Base-by-base conservation (phyloP, 257 asterid species). In the Thymus mandschuricus region DNA sequence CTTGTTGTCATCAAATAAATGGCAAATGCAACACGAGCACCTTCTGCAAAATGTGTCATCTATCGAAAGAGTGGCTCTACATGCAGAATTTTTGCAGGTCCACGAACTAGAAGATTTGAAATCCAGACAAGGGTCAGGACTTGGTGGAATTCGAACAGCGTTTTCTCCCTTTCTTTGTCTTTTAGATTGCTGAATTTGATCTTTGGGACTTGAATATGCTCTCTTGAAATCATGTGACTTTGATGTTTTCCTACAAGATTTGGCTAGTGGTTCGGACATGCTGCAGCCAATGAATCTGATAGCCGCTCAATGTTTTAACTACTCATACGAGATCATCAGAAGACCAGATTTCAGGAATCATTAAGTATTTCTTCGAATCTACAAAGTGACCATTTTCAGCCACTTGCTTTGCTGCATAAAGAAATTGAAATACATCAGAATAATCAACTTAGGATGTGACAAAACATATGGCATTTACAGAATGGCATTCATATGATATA, bases 121-220 rank as follows among this genome's bases (percentile, higher is more conserved):
- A 73, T 83, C 97, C 44, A 77, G 57, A 70, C 81, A 85, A 40
- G 65, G 81, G 70, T 89, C 96, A 3, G 85, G 68, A 76, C 74
- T 61, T 29, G 87, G 86, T 65, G 89, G 87, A 34, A 86, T 80
- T 73, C 95, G 88, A 71, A 80, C 74, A 61, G 95, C 92, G 72
- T 86, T 86, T 82, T 86, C 95, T 27, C 87, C 74, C 72, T 92
- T 89, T 61, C 90, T 71, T 51, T 71, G 95, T 79, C 87, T 92
- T 73, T 77, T 89, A 11, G 87, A 66, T 75, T 87, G 87, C 62
- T 80, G 80, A 70, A 82, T 73, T 54, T 78, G 90, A 66, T 90
- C 94, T 78, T 81, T 91, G 45, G 82, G 79, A 77, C 87, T 76
- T 68, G 90, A 78, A 84, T 79, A 68, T 55, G 78, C 73, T 81